Evolutionary conservation across 2,329 filamentous ascomycete genomes (phyloP).

Genomic region (Fusarium pseudocircinatum): DNA sequence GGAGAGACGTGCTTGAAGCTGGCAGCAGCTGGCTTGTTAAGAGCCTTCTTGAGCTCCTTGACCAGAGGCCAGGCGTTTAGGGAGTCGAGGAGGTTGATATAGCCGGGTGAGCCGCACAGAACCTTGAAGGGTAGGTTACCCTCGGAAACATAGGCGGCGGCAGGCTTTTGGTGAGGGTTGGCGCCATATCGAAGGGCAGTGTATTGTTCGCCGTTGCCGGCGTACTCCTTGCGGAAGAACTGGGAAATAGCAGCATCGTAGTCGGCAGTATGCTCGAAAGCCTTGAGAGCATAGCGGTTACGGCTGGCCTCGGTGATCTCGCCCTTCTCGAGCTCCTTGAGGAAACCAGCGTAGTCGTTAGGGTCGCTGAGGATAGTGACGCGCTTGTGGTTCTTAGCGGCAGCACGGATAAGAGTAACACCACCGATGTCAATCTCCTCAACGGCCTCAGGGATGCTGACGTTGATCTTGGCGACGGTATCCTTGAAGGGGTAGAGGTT

Average conservation of each 20-base stretch:
- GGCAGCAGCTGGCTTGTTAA: conserved; percentile 88
- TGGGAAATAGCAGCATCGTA: conserved; percentile 95
- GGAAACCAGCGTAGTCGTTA: conserved; percentile 90
- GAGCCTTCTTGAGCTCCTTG: conserved; percentile 91
- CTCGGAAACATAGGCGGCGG: conserved; percentile 80
- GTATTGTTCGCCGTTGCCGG: conserved; percentile 84
- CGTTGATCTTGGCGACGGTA: conserved; percentile 95
- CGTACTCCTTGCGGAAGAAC: conserved; percentile 98
- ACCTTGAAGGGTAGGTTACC: conserved; percentile 93
- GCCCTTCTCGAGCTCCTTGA: conserved; percentile 87
- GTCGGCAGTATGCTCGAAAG: conserved; percentile 97
- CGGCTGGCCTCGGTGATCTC: conserved; percentile 87
- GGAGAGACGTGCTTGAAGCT: conserved; percentile 99
- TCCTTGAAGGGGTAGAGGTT: conserved; percentile 99
- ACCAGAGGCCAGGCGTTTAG: conserved; percentile 97
- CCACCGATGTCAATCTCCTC: conserved; percentile 99
- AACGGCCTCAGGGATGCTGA: conserved; percentile 94
- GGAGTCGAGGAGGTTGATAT: conserved; percentile 96
- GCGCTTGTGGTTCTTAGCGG: conserved; percentile 96
- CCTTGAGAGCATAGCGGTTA: conserved; percentile 93
- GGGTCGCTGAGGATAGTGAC: conserved; percentile 97
- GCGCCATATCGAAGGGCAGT: conserved; percentile 90
- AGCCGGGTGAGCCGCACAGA: conserved; percentile 87
- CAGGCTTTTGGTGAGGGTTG: conserved; percentile 98
- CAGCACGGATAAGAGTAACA: conserved; percentile 93